A percentile compares a stretch with the other conserved stretches of the same genome.
phyloP scores from a whole-genome alignment of 345 rosid genomes.

The Eucalyptus pauciflora region DNA sequence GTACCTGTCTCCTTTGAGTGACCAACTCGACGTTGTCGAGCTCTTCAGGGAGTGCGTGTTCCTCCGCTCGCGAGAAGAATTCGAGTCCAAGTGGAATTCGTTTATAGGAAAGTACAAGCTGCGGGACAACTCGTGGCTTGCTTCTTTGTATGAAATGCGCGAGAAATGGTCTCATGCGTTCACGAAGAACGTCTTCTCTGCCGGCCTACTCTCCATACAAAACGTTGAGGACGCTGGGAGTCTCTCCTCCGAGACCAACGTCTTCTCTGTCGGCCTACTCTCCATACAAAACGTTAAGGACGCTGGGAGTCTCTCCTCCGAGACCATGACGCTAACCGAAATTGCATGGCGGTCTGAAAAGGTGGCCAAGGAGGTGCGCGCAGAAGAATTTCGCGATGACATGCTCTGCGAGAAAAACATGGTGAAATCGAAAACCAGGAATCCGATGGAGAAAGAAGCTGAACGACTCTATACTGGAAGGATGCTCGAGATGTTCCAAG shows the following conservation, averaged over 20 bases:
- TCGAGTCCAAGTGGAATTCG: neutral
- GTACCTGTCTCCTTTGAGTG: neutral
- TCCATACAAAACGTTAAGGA: neutral
- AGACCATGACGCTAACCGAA: neutral
- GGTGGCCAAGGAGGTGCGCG: neutral
- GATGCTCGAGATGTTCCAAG: neutral
- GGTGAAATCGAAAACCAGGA: neutral
- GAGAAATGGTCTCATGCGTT: neutral
- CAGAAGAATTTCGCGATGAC: neutral
- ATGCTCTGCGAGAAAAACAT: neutral
- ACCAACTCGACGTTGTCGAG: neutral
- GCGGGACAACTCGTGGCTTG: neutral
- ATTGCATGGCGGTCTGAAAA: neutral
- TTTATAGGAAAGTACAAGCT: neutral
- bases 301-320: neutral
- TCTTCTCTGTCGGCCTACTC: neutral
- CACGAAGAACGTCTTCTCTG: neutral
- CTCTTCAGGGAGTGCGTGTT: neutral
- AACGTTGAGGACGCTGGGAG: neutral
- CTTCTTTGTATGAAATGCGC: neutral
- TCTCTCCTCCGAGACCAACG: neutral
- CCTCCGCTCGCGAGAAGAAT: neutral
- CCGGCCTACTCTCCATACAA: neutral
- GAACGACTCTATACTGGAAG: neutral
- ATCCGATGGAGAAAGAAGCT: neutral